Conservation (phyloP, 1,284 basidiomycete genomes). For the Phlebopus sp. region DNA sequence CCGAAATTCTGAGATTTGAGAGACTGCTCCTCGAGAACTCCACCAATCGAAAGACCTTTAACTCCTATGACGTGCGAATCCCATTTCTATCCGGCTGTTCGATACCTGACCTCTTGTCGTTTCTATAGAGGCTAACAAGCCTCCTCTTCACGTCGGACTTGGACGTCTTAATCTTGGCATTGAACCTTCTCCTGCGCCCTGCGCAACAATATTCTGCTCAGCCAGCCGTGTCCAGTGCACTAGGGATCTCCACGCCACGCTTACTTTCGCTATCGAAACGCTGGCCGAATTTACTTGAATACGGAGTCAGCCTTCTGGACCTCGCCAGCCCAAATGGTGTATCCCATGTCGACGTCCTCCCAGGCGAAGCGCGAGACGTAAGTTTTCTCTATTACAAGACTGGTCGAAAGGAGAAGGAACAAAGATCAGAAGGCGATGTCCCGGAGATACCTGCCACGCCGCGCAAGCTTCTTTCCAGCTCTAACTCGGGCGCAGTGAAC, state of each 20-base stretch:
- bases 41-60: slow-evolving; percentile 96
- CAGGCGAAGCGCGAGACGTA: slow-evolving; percentile 69
- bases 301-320: slow-evolving; percentile 67
- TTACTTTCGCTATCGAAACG: slow-evolving; percentile 69
- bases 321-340: slow-evolving; percentile 55
- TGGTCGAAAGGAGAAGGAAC: slow-evolving; percentile 44
- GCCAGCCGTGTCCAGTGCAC: slow-evolving; percentile 71
- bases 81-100: slow-evolving; percentile 5
- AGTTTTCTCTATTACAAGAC: slow-evolving; percentile 75
- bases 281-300: slow-evolving; percentile 74
- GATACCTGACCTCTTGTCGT: slow-evolving; percentile 17
- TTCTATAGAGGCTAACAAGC: slow-evolving; percentile 78
- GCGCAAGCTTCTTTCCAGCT: slow-evolving; percentile 36
- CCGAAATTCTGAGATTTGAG: slow-evolving; percentile 86
- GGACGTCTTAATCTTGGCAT: slow-evolving; percentile 80
- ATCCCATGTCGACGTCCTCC: slow-evolving; percentile 55
- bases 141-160: slow-evolving; percentile 88
- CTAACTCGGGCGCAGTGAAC: slow-evolving; percentile 50
- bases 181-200: slow-evolving; percentile 87
- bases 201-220: slow-evolving; percentile 93
- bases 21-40: slow-evolving; percentile 94
- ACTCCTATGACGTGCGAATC: slow-evolving; percentile 88
- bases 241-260: slow-evolving; percentile 74
- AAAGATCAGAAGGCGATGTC: slow-evolving; percentile 43
- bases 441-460: slow-evolving; percentile 38